A percentile compares a stretch with the other conserved stretches of the same genome.
Conservation (phyloP, 1,139 yeast genomes). For the Debaryomyces sp. region DNA sequence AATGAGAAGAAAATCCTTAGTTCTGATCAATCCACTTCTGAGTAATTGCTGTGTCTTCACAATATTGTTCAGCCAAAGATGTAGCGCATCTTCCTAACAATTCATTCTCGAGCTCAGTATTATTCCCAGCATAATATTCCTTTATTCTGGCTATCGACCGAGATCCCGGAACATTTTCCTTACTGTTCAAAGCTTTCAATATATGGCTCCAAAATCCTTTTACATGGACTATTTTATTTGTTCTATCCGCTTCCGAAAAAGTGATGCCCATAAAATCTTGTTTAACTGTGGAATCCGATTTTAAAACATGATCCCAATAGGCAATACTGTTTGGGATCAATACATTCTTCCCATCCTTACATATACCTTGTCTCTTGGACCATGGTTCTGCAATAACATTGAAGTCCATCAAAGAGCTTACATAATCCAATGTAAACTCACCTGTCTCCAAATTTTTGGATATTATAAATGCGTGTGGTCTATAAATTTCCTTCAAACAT, state of each 20-base stretch:
- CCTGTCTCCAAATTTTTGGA: constrained; percentile 14
- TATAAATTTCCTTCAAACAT: constrained; percentile 18
- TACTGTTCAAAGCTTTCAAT: constrained; percentile 11
- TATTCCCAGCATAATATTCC: constrained; percentile 4
- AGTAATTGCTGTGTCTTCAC: constrained; percentile 7
- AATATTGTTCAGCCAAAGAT: constrained; percentile 15
- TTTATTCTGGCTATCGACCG: neutral
- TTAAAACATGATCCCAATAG: constrained; percentile 16
- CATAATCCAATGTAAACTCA: constrained; percentile 19
- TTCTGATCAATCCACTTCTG: neutral
- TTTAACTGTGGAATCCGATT: constrained; percentile 2
- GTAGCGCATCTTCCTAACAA: constrained; percentile 18
- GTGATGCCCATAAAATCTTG: constrained; percentile 22
- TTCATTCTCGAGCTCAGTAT: constrained; percentile 10
- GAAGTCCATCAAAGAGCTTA: constrained; percentile 22
- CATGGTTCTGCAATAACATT: constrained; percentile 22
- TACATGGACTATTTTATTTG: constrained; percentile 19
- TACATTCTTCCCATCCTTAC: constrained; percentile 23
- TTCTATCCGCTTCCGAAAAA: constrained; percentile 23
- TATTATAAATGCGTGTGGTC: constrained; percentile 23
- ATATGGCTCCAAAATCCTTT: constrained; percentile 21
- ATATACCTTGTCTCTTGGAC: constrained; percentile 12
- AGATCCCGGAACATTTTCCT: neutral
- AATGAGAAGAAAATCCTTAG: neutral
- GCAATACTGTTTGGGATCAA: constrained; percentile 26